Percentiles rank a stretch among this genome's conserved stretches.
These are phyloP conservation scores for Aspergillus ellipticus DNA, from an alignment of 495 filamentous ascomycete species.

Conservation along the genomic window DNA sequence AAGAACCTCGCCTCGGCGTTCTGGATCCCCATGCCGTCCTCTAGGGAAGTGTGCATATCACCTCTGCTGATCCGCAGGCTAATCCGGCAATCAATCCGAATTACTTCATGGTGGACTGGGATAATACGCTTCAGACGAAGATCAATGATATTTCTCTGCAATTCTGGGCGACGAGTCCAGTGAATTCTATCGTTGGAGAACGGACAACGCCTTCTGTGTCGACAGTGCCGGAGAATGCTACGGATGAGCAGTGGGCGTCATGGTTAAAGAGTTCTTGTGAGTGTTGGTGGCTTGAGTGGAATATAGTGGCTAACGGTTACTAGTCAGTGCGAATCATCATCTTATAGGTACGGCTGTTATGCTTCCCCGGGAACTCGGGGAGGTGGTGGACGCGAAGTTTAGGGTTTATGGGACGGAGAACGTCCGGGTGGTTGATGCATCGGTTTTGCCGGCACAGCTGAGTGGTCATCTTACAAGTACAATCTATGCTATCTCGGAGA, in stretches of 20 bases:
- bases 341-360: conserved; percentile 49
- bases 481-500: not conserved
- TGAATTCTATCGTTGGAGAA: not conserved
- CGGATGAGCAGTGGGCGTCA: not conserved
- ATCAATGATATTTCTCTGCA: not conserved
- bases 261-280: not conserved
- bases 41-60: conserved; percentile 34
- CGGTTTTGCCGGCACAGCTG: not conserved
- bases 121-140: not conserved
- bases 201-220: no score
- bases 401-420: conserved; percentile 39
- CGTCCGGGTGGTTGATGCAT: conserved; percentile 4
- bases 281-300: not conserved
- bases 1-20: conserved; percentile 28
- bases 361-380: conserved; percentile 46
- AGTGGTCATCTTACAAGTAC: not conserved
- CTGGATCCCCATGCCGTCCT: conserved; percentile 38
- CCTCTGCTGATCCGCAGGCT: conserved; percentile 24
- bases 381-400: conserved; percentile 11
- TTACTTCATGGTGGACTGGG: conserved; percentile 48
- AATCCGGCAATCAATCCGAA: conserved; percentile 31
- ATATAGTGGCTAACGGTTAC: conserved; percentile 19
- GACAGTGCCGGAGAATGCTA: not conserved
- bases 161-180: conserved; percentile 4
- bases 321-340: conserved; percentile 27